A percentile compares a stretch with the other conserved stretches of the same genome.
phyloP scores from a whole-genome alignment of 495 filamentous ascomycete genomes.

The Sabuloglossum arenarium region DNA sequence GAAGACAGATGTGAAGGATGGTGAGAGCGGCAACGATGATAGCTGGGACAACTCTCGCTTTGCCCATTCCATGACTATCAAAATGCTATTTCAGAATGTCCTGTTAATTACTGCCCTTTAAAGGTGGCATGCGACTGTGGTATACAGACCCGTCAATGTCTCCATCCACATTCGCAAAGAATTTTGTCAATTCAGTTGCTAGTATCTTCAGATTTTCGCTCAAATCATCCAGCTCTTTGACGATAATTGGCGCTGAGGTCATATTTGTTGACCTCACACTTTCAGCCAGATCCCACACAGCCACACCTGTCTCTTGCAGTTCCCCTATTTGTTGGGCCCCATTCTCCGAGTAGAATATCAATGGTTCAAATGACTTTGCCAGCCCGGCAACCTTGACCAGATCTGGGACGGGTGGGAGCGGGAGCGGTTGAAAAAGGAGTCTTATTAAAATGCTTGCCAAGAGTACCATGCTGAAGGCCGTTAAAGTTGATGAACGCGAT shows the following conservation, averaged over 20 bases:
- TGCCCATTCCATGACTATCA: slow-evolving; percentile 91
- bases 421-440: slow-evolving; percentile 43
- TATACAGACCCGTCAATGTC: slow-evolving; percentile 51
- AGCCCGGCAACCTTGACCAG: slow-evolving; percentile 75
- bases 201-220: slow-evolving; percentile 65
- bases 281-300: slow-evolving; percentile 82
- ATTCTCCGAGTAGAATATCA: slow-evolving; percentile 83
- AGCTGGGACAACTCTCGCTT: slow-evolving; percentile 50
- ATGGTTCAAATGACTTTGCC: slow-evolving; percentile 71
- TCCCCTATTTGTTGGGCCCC: slow-evolving; percentile 66
- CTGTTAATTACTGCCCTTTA: background rate
- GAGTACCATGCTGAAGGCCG: slow-evolving; percentile 30
- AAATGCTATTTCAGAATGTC: slow-evolving; percentile 28
- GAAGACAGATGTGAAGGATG: slow-evolving; percentile 40
- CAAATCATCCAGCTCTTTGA: slow-evolving; percentile 60
- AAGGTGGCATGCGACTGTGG: background rate
- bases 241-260: slow-evolving; percentile 69
- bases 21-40: slow-evolving; percentile 30
- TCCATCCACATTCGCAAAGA: slow-evolving; percentile 80
- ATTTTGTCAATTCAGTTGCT: slow-evolving; percentile 60
- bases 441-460: slow-evolving; percentile 38
- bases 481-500: slow-evolving; percentile 42
- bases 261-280: slow-evolving; percentile 74
- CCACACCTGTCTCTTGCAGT: slow-evolving; percentile 70
- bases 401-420: slow-evolving; percentile 54